phyloP scores from a whole-genome alignment of 371 early-diverging fungal species.

The Lichtheimia ramosa region DNA sequence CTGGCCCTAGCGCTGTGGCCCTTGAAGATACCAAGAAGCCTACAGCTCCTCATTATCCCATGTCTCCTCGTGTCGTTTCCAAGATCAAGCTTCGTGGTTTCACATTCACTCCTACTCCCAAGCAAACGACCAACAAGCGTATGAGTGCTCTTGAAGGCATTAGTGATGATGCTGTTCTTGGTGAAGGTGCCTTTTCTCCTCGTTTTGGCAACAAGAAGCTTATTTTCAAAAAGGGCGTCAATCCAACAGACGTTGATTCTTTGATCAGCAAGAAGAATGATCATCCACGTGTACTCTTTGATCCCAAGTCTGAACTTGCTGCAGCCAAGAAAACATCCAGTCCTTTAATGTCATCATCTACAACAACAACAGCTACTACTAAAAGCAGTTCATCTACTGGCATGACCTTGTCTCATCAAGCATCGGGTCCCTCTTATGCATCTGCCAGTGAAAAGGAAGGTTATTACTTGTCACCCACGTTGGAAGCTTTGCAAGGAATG shows the following conservation, averaged over 20 bases:
- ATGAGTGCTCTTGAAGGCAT: conserved; percentile 47
- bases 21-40: conserved; percentile 51
- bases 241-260: conserved; percentile 23
- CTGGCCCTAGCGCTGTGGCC: conserved; percentile 50
- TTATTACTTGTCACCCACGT: conserved; percentile 37
- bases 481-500: conserved; percentile 49
- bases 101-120: conserved; percentile 32
- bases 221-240: conserved; percentile 43
- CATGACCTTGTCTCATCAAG: too few relatives aligned
- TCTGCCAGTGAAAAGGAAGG: conserved; percentile 23
- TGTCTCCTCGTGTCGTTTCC: conserved; percentile 66
- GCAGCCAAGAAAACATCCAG: conserved; percentile 5
- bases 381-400: conserved; percentile 6
- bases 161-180: conserved; percentile 66
- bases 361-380: background rate
- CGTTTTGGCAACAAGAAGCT: conserved; percentile 74
- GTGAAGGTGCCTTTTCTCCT: conserved; percentile 70
- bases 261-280: conserved; percentile 27
- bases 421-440: conserved; percentile 2
- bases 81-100: conserved; percentile 74
- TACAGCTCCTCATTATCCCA: conserved; percentile 55
- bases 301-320: conserved; percentile 28
- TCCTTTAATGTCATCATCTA: background rate
- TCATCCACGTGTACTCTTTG: conserved; percentile 25
- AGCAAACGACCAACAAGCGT: conserved; percentile 25